Evolutionary conservation across 169 alveolate species (phyloP).

Genomic region (Cryptosporidium felis): DNA sequence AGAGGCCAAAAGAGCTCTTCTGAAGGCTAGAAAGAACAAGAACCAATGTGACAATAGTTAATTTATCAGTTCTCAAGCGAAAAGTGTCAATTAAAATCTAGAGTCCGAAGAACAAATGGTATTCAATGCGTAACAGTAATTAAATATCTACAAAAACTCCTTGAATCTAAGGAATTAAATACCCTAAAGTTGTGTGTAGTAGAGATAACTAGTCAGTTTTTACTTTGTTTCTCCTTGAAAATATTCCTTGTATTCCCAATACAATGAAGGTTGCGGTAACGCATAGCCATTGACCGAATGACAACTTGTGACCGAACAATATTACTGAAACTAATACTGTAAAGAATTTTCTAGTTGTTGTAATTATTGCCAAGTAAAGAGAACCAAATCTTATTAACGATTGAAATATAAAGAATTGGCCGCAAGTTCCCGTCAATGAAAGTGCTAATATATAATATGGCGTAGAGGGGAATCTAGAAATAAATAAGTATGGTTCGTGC

Average conservation of each 20-base stretch:
- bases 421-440: constrained; percentile 85
- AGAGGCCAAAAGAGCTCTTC: constrained; percentile 34
- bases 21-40: constrained; percentile 42
- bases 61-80: too few species aligned
- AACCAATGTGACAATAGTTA: background rate
- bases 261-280: constrained; percentile 81
- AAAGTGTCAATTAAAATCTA: too few species aligned
- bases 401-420: constrained; percentile 87
- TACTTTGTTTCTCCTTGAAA: constrained; percentile 10
- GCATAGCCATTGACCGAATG: constrained; percentile 85
- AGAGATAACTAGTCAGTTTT: background rate
- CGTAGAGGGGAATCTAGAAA: constrained; percentile 75
- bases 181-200: background rate
- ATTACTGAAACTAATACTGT: constrained; percentile 87
- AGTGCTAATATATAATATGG: constrained; percentile 76
- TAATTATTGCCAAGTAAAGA: constrained; percentile 85
- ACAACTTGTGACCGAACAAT: constrained; percentile 82
- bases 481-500: constrained; percentile 75
- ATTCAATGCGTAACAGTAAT: too few species aligned
- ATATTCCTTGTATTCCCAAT: constrained; percentile 76
- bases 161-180: background rate
- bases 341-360: constrained; percentile 86
- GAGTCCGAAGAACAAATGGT: too few species aligned
- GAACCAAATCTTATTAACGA: constrained; percentile 86
- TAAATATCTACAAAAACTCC: background rate